phyloP scores from a whole-genome alignment of 768 basidiomycete genomes.

The Suillus alpinus region DNA sequence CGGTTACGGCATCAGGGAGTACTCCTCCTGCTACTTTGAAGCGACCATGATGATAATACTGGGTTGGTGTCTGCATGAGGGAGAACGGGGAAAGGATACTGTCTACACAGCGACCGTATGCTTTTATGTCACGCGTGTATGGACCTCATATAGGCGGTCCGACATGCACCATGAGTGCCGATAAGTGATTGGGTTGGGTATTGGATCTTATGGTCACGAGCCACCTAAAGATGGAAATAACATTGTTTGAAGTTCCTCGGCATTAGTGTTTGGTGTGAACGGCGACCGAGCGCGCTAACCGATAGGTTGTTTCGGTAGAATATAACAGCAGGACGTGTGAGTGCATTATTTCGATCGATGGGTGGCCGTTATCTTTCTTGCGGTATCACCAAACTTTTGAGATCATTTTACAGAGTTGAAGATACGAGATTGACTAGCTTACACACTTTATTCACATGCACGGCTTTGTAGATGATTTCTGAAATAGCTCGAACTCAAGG shows the following conservation, averaged over 20 bases:
- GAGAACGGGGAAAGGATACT: too few relatives aligned
- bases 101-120: neutral
- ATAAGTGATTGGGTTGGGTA: neutral
- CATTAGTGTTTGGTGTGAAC: neutral
- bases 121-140: neutral
- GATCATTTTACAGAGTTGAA: neutral
- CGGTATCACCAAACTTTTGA: neutral
- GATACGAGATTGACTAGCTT: neutral
- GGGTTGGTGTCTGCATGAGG: slow-evolving; percentile 25
- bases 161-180: neutral
- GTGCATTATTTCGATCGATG: neutral
- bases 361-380: neutral
- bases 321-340: neutral
- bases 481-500: slow-evolving; percentile 2
- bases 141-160: neutral
- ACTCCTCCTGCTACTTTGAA: slow-evolving; percentile 51
- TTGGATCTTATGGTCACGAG: neutral
- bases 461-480: neutral
- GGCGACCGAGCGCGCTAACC: neutral
- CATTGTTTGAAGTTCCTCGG: neutral
- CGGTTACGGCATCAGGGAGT: slow-evolving; percentile 55
- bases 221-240: neutral
- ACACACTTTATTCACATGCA: neutral
- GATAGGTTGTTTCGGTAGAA: neutral
- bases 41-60: slow-evolving; percentile 54